Conservation (phyloP, 2,329 filamentous ascomycete genomes). For the Fusarium globosum region DNA sequence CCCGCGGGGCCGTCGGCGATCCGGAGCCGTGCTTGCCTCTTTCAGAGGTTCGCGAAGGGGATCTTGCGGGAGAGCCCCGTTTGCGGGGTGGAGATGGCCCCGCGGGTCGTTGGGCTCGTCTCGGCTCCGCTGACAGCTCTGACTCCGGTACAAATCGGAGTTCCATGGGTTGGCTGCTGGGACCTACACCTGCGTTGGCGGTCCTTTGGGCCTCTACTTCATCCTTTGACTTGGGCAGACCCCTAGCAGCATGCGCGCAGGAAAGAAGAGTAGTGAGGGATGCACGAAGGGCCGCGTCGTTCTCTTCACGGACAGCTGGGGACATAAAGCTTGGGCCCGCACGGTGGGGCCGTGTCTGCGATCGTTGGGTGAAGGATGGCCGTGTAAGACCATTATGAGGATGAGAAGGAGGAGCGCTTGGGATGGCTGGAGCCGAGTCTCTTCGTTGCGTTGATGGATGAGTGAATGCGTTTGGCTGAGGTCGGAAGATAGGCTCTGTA, state of each 20-base stretch:
- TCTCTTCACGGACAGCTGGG: conserved; percentile 82
- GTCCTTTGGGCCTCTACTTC: conserved; percentile 53
- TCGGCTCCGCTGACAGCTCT: conserved; percentile 61
- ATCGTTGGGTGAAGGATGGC: conserved; percentile 60
- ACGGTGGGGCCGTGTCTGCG: conserved; percentile 59
- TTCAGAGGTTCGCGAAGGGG: conserved; percentile 50
- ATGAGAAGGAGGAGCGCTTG: conserved; percentile 60
- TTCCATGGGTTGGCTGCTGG: conserved; percentile 66
- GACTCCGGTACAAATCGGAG: conserved; percentile 70
- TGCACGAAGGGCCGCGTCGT: conserved; percentile 91
- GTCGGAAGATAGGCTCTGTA: conserved; percentile 73
- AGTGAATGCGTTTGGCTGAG: conserved; percentile 92
- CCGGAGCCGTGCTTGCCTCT: conserved; percentile 63
- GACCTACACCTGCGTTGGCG: conserved; percentile 54
- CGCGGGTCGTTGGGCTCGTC: conserved; percentile 37
- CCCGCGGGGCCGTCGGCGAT: conserved; percentile 55
- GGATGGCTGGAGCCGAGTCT: conserved; percentile 58
- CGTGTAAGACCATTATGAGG: conserved; percentile 63
- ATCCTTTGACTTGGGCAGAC: conserved; percentile 74
- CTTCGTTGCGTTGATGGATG: conserved; percentile 71
- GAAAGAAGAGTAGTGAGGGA: conserved; percentile 95
- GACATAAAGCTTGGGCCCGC: conserved; percentile 72
- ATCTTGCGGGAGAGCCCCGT: conserved; percentile 46
- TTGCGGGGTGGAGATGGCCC: conserved; percentile 42
- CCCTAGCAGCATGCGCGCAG: conserved; percentile 90